These are phyloP conservation scores for Nakazawaea molendinolei DNA, from an alignment of 805 yeast genomes.

Conservation along the genomic window DNA sequence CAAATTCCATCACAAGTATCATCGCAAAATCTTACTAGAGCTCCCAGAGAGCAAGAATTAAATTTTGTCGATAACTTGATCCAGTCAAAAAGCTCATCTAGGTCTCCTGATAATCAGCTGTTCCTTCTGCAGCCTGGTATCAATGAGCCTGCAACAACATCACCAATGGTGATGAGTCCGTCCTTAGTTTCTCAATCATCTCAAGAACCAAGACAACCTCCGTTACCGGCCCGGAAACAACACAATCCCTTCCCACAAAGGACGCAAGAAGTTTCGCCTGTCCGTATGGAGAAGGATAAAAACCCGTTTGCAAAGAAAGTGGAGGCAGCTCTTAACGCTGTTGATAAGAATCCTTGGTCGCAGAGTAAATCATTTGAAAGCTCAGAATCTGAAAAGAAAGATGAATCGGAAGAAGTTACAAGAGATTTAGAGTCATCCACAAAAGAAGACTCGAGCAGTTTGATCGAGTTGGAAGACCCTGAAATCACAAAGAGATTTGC, in stretches of 20 bases:
- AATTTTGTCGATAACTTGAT: conserved; percentile 7
- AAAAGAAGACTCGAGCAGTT: conserved; percentile 1
- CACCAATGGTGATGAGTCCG: neutral
- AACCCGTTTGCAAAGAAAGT: conserved; percentile 8
- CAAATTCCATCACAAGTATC: too few species aligned
- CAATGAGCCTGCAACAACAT: too few species aligned
- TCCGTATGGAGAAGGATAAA: neutral
- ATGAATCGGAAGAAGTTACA: neutral
- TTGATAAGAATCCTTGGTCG: conserved; percentile 2
- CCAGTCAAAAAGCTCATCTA: neutral
- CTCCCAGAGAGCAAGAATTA: too few species aligned
- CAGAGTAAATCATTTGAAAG: conserved; percentile 1
- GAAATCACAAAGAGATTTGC: conserved; percentile 3
- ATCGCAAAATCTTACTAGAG: neutral
- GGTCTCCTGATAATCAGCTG: conserved; percentile 4
- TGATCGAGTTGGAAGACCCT: conserved; percentile 7
- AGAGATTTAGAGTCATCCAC: neutral
- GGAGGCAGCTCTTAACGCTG: neutral
- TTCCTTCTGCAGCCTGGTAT: too few species aligned
- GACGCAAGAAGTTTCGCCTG: too few species aligned
- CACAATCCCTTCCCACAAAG: too few species aligned
- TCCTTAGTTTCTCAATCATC: neutral
- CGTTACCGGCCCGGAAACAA: too few species aligned
- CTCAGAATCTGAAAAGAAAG: neutral
- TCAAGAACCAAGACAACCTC: too few species aligned